These are phyloP conservation scores for Pseudogymnoascus sp. DNA, from an alignment of 2,329 filamentous ascomycete genomes.

Conservation along the genomic window DNA sequence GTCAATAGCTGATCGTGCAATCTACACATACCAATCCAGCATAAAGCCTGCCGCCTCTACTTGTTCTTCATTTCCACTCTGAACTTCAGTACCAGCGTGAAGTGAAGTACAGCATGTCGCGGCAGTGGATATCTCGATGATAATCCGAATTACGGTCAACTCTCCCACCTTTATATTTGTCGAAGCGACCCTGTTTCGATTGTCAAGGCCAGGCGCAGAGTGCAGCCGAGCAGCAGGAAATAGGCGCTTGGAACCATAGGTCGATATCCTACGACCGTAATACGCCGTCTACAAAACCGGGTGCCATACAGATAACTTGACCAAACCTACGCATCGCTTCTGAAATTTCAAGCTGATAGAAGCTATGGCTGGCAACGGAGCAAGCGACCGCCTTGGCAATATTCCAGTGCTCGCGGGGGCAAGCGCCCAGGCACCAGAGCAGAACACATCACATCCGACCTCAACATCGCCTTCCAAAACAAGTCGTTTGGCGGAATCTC, in stretches of 20 bases:
- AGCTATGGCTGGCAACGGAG: not conserved
- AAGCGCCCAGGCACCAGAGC: not conserved
- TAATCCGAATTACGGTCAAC: conserved; percentile 1
- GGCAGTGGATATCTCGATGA: not conserved
- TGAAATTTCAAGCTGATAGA: not conserved
- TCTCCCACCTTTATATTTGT: not conserved
- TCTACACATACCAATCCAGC: not conserved
- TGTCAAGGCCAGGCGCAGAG: not conserved
- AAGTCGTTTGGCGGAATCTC: not conserved
- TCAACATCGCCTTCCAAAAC: not conserved
- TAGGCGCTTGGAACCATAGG: not conserved
- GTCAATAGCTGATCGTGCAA: not conserved
- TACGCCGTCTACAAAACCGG: not conserved
- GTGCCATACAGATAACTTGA: not conserved
- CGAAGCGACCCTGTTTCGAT: not conserved
- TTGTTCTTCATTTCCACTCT: not conserved
- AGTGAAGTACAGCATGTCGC: conserved; percentile 1
- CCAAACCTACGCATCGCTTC: not conserved
- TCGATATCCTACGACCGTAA: not conserved
- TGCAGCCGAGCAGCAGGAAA: not conserved
- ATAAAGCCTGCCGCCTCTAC: not conserved
- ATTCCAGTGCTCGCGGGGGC: not conserved
- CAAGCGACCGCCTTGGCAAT: not conserved
- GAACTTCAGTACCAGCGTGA: not conserved
- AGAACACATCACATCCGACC: not conserved